Evolutionary conservation across 208 protist genomes (phyloP), one percentile per base, ranked within the genome.

Genomic region (Wallacemonas sp.): DNA sequence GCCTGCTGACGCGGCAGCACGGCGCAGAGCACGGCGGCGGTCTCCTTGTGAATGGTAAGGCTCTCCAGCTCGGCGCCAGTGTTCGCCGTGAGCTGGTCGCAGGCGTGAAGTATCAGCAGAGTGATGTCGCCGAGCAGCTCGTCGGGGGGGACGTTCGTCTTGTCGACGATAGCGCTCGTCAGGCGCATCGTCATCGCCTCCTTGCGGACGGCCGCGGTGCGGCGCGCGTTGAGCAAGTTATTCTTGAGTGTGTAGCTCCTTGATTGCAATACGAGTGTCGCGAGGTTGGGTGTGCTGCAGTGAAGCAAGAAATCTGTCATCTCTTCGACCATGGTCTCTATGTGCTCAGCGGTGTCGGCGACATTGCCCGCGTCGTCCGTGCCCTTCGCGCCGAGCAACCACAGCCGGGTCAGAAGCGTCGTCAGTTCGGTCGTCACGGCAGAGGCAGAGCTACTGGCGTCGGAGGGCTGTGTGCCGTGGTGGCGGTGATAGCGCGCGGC

Each of bases 1-100:
- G 90, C 78, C 71, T 92, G 83, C 27, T 66, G 37, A 12, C 76
- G 76, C 0, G 89, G 87, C 13, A 97, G 72, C 9, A 91, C 88
- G 1, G 78, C 71, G 54, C 73, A 80, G 27, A 97, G 78, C 46
- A 88, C 86, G 1, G 76, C 68, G 24, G 79, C 69, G 3, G 89
- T 87, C 60, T 95, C 91, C 39, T 67, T 71, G 41, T 81, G 78
- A 10, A 69, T 50, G 0, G 72, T 46, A 19, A 76, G 41, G 58
- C 60, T 68, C 26, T 24, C 57, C 37, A 71, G 59, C 29, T 62
- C 21, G 8, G 34, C 3, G 21, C 26, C 8, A 41, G 50, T 17
- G 68, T 50, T 59, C 30, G 50, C 44, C 21, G 66, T 63, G 10
- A 83, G 70, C 38, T 79, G 75, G 30, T 68, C 53, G 66, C 89